Evolutionary conservation across 148 eudicot genomes (phyloP), one percentile per base, ranked within the genome.

Genomic region (Rhododendron mucronatum): DNA sequence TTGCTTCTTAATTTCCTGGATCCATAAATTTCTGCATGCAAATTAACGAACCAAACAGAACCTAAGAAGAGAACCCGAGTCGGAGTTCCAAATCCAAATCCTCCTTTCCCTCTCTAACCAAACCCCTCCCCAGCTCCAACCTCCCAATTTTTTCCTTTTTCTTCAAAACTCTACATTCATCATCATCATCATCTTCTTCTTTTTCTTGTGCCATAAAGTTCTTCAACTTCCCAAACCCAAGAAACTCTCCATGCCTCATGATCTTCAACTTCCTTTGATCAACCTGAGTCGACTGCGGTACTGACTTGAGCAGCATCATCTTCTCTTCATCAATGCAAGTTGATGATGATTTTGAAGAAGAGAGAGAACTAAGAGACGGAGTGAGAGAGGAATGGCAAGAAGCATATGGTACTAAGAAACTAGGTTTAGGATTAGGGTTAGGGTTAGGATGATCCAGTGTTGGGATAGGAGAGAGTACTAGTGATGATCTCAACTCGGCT

Each of bases 51-150:
- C 30, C 21, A 82, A 87, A 85, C 87, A 85, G n/a, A 47, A 83
- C 61, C 80, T 65, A 86, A 47, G 79, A 78, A 47, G 79, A 78
- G 53, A 61, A 77, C 41, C 98, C 94, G 55, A 95, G 95, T 69
- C 98, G 90, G 84, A 95, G 94, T 87, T 95, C 96, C 94, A 95
- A 92, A 89, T 95, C 98, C 88, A 95, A 85, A 79, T 94, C 95
- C 88, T 94, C 91, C 87, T 91, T 91, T 13, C 87, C 80, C 85
- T 92, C 92, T 61, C 89, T 85, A 78, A 78, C 15, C 65, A 93
- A 86, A 79, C 92, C 87, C 88, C 28, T 3, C 37, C 88, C 90
- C 91, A 92, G 84, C 51, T 90, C 96, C 89, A 91, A 81, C 82
- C 85, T 86, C 2, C 89, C 88, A 50, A 82, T 3, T 23, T 71